phyloP scores from a whole-genome alignment of 129 eudicot genomes.

The Helichrysum umbraculigerum region DNA sequence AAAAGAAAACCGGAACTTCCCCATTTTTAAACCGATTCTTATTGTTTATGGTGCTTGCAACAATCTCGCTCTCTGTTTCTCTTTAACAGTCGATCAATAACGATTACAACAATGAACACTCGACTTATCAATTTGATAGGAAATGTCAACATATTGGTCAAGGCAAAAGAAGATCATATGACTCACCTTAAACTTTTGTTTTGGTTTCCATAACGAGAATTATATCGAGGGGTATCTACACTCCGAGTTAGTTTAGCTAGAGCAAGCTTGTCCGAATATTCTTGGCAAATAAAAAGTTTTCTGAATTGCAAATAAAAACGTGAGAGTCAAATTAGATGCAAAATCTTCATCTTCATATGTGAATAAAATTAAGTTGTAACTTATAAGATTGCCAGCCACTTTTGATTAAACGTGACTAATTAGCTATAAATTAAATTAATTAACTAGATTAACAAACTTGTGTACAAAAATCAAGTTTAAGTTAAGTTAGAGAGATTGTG shows the following conservation, averaged over 20 bases:
- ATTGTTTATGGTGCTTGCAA: background rate
- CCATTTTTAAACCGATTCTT: constrained; percentile 37
- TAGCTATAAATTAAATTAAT: too few relatives aligned
- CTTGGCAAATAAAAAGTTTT: constrained; percentile 51
- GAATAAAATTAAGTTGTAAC: too few relatives aligned
- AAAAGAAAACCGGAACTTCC: constrained; percentile 46
- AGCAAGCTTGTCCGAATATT: constrained; percentile 56
- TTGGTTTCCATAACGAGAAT: constrained; percentile 48
- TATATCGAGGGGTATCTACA: constrained; percentile 39
- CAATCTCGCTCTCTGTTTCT: constrained; percentile 16
- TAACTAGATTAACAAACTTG: constrained; percentile 37
- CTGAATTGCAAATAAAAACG: constrained; percentile 25
- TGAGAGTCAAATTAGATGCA: too few relatives aligned
- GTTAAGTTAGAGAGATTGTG: constrained; percentile 40
- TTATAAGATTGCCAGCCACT: too few relatives aligned
- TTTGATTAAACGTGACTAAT: too few relatives aligned
- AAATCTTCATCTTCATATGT: too few relatives aligned
- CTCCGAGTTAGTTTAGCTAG: constrained; percentile 43
- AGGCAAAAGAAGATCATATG: background rate
- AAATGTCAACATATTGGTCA: background rate
- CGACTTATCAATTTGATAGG: background rate
- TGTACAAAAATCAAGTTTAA: constrained; percentile 42
- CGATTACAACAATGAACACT: background rate
- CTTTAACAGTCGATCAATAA: constrained; percentile 13
- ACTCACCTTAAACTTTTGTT: background rate